Percentiles rank a stretch among this genome's conserved stretches.
Conservation (phyloP, 164 flowering plant genomes). For the Kingdonia uniflora region DNA sequence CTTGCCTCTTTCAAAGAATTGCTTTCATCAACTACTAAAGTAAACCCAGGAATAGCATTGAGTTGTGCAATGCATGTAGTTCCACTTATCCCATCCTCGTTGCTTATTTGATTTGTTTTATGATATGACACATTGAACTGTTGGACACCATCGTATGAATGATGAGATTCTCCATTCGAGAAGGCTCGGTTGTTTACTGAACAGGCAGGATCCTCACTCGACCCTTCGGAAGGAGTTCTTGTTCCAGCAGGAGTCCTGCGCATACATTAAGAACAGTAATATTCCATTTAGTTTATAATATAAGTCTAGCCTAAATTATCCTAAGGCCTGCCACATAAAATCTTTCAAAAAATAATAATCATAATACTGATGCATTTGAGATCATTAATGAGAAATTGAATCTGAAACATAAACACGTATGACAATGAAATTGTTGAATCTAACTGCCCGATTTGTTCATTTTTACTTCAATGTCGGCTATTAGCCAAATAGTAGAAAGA, state of each 20-base stretch:
- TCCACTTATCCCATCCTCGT: slow-evolving; percentile 24
- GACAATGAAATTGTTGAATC: no score
- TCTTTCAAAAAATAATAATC: no score
- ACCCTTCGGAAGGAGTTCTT: slow-evolving; percentile 21
- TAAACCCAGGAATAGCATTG: slow-evolving; percentile 38
- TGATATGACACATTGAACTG: slow-evolving; percentile 36
- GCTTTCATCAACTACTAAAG: slow-evolving; percentile 35
- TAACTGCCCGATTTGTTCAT: no score
- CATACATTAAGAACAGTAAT: not conserved
- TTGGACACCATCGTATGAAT: slow-evolving; percentile 19
- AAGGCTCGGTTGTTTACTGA: slow-evolving; percentile 16
- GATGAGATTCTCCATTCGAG: slow-evolving; percentile 20
- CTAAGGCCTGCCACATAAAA: no score
- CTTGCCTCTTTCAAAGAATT: slow-evolving; percentile 13
- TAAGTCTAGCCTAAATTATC: no score
- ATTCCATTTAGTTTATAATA: no score
- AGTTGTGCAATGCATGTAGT: slow-evolving; percentile 38
- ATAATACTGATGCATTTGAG: no score
- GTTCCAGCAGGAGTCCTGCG: slow-evolving; percentile 31
- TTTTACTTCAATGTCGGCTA: no score
- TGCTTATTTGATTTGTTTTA: slow-evolving; percentile 23
- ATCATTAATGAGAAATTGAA: no score
- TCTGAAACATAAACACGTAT: no score
- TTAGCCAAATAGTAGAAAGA: no score
- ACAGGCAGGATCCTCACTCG: slow-evolving; percentile 14